Conservation (phyloP, 2,329 filamentous ascomycete species). For the Epichloe gansuensis region DNA sequence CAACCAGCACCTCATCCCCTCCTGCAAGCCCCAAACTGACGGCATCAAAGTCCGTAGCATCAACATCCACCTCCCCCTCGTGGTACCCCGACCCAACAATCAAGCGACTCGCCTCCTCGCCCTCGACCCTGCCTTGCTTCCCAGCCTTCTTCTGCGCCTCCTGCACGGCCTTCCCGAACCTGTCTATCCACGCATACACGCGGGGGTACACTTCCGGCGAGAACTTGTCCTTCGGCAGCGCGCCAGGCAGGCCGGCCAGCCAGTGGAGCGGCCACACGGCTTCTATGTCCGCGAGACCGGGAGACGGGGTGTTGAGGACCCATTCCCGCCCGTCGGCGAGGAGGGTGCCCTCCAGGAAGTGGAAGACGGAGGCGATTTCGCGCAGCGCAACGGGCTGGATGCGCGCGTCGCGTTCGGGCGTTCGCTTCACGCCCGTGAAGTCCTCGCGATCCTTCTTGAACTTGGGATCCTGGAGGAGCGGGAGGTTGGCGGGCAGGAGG, state of each 20-base stretch:
- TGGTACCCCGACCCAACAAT: slow-evolving; percentile 33
- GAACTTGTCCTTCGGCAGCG: slow-evolving; percentile 40
- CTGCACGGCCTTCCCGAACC: slow-evolving; percentile 41
- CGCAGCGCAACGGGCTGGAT: slow-evolving; percentile 40
- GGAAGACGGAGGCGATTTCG: slow-evolving; percentile 40
- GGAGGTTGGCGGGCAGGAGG: slow-evolving; percentile 43
- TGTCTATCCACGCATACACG: slow-evolving; percentile 48
- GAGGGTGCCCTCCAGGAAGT: slow-evolving; percentile 46
- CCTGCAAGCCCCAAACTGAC: slow-evolving; percentile 32
- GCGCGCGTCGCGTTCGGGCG: slow-evolving; percentile 13
- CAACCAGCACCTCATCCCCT: slow-evolving; percentile 43
- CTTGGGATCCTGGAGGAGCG: slow-evolving; percentile 39
- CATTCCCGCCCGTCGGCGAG: slow-evolving; percentile 54
- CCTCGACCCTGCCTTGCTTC: slow-evolving; percentile 32
- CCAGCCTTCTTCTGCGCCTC: slow-evolving; percentile 23
- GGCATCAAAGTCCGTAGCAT: slow-evolving; percentile 34
- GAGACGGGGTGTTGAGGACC: slow-evolving; percentile 40
- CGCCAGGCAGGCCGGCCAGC: slow-evolving; percentile 42
- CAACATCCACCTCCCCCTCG: slow-evolving; percentile 31
- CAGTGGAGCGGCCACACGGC: slow-evolving; percentile 57
- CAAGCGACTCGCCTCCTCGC: slow-evolving; percentile 37
- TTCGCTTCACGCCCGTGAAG: slow-evolving; percentile 20
- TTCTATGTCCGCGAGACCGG: slow-evolving; percentile 55
- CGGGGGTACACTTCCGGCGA: slow-evolving; percentile 40
- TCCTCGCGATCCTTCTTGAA: slow-evolving; percentile 46